phyloP scores from a whole-genome alignment of 768 basidiomycete species.

The Mrakia hoshinonis region DNA sequence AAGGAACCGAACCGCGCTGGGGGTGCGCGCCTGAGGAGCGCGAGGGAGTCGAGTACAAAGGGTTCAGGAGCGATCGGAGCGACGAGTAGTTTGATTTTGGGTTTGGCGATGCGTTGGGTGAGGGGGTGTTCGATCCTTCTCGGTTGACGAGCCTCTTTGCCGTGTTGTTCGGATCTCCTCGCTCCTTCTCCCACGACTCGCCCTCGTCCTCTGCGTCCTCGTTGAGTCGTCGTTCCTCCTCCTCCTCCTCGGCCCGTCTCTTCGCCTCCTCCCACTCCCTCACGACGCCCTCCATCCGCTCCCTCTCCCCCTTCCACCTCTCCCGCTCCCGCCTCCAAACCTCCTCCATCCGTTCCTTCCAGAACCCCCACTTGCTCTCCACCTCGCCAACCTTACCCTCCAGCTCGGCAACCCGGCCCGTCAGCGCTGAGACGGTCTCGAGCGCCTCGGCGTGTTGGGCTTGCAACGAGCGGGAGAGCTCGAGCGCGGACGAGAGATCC shows the following conservation, averaged over 20 bases:
- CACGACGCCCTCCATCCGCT: constrained; percentile 59
- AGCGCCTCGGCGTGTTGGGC: constrained; percentile 70
- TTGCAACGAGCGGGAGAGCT: constrained; percentile 63
- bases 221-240: constrained; percentile 40
- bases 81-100: constrained; percentile 18
- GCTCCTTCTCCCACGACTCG: neutral
- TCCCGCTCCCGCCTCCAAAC: constrained; percentile 69
- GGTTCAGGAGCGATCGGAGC: constrained; percentile 20
- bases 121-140: constrained; percentile 1
- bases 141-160: neutral
- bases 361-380: constrained; percentile 47
- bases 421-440: constrained; percentile 40
- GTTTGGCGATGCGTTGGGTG: constrained; percentile 19
- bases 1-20: constrained; percentile 16
- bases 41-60: constrained; percentile 14
- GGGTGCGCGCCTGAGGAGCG: neutral
- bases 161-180: neutral
- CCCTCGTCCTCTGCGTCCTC: constrained; percentile 30
- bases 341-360: constrained; percentile 71
- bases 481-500: constrained; percentile 68
- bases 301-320: constrained; percentile 74
- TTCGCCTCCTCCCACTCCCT: constrained; percentile 67
- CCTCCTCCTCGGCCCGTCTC: constrained; percentile 40
- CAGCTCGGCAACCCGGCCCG: constrained; percentile 36
- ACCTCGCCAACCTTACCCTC: constrained; percentile 40